A percentile compares a stretch with the other conserved stretches of the same genome.
Evolutionary conservation across 73 alveolate species (phyloP).

Genomic region (Paramecium pentaurelia): DNA sequence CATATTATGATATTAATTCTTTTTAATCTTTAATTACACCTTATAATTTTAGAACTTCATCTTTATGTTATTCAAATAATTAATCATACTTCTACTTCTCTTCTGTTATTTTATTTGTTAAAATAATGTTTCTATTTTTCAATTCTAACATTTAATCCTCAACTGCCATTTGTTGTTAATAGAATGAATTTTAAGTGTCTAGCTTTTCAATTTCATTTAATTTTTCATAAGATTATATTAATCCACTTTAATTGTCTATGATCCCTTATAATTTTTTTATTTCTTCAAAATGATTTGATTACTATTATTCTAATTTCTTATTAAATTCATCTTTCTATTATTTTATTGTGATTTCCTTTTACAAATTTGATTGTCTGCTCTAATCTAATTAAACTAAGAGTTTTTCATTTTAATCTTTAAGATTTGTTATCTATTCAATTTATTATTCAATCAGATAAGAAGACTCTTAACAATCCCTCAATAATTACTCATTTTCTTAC

Average conservation of each 20-base stretch:
- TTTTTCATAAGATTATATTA: not conserved
- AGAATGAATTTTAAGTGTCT: not conserved
- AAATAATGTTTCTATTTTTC: not conserved
- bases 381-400: not conserved
- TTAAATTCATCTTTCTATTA: not conserved
- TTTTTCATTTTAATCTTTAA: not conserved
- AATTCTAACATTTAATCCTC: constrained; percentile 6
- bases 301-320: not conserved
- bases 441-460: not conserved
- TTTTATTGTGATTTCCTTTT: not conserved
- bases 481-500: not conserved
- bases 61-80: not conserved
- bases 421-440: not conserved
- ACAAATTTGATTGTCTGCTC: not conserved
- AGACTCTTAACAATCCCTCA: not conserved
- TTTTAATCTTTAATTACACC: not conserved
- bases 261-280: not conserved
- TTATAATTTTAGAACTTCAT: not conserved
- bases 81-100: not conserved
- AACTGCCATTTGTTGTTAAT: not conserved
- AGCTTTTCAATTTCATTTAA: not conserved
- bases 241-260: not conserved
- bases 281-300: not conserved
- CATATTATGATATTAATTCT: not conserved
- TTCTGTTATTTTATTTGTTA: not conserved